Evolutionary conservation across 352 stramenopile genomes (phyloP).

Genomic region (Salisapilia sapeloensis): DNA sequence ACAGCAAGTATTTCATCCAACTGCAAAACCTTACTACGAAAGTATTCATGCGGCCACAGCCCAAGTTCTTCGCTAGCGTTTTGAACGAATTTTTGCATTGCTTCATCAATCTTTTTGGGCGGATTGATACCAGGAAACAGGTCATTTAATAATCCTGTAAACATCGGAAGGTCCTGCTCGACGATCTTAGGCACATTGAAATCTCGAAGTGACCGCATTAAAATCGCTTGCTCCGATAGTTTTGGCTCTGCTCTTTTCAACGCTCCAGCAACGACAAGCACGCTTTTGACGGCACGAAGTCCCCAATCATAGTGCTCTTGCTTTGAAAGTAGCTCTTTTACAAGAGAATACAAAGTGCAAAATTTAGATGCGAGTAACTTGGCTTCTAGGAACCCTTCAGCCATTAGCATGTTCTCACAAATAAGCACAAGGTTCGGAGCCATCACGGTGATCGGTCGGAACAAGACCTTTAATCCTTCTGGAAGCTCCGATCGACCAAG

Average conservation of each 20-base stretch:
- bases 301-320: slow-evolving; percentile 95
- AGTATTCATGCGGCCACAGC: slow-evolving; percentile 84
- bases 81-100: slow-evolving; percentile 82
- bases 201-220: slow-evolving; percentile 90
- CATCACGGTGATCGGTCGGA: slow-evolving; percentile 93
- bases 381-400: slow-evolving; percentile 86
- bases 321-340: slow-evolving; percentile 87
- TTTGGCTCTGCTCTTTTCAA: slow-evolving; percentile 90
- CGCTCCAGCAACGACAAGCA: slow-evolving; percentile 84
- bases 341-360: slow-evolving; percentile 87
- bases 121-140: slow-evolving; percentile 86
- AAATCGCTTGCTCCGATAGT: slow-evolving; percentile 81
- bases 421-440: slow-evolving; percentile 91
- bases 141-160: slow-evolving; percentile 86
- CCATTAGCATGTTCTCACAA: slow-evolving; percentile 96
- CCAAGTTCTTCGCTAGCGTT: slow-evolving; percentile 79
- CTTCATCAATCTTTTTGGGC: slow-evolving; percentile 74
- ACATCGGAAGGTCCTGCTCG: slow-evolving; percentile 85
- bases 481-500: slow-evolving; percentile 86
- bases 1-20: slow-evolving; percentile 89
- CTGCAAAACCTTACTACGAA: slow-evolving; percentile 90
- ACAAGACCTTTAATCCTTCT: slow-evolving; percentile 89
- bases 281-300: slow-evolving; percentile 88
- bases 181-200: slow-evolving; percentile 96
- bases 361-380: slow-evolving; percentile 91